phyloP scores from a whole-genome alignment of 495 filamentous ascomycete genomes.

The Penicillium malachiteum region DNA sequence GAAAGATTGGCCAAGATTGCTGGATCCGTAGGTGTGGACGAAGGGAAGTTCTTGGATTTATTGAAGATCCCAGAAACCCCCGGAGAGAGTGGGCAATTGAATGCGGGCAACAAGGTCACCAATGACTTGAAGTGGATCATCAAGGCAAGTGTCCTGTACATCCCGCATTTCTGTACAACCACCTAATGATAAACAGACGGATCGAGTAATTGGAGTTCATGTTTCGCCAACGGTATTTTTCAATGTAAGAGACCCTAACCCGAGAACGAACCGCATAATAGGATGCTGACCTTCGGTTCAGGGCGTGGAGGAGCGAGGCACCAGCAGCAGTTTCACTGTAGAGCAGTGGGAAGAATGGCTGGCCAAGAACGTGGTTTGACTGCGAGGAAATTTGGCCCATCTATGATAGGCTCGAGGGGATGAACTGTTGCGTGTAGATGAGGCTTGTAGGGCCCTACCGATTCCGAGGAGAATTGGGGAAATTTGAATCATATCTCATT shows the following conservation, averaged over 20 bases:
- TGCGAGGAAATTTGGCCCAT: neutral
- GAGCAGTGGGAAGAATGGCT: slow-evolving; percentile 88
- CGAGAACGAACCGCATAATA: neutral
- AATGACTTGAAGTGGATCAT: slow-evolving; percentile 82
- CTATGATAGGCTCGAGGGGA: slow-evolving; percentile 4
- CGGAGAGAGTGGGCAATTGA: slow-evolving; percentile 61
- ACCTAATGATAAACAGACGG: slow-evolving; percentile 42
- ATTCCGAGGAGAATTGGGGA: neutral
- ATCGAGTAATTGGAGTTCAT: slow-evolving; percentile 75
- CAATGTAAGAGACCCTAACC: slow-evolving; percentile 48
- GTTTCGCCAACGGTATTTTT: slow-evolving; percentile 88
- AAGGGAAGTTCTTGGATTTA: slow-evolving; percentile 60
- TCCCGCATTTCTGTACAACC: slow-evolving; percentile 1
- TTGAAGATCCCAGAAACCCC: slow-evolving; percentile 64
- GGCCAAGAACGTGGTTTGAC: slow-evolving; percentile 67
- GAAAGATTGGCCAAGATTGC: slow-evolving; percentile 69
- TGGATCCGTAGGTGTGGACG: slow-evolving; percentile 63
- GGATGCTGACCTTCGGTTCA: slow-evolving; percentile 29
- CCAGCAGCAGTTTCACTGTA: slow-evolving; percentile 72
- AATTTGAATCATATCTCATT: slow-evolving; percentile 38
- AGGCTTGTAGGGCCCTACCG: neutral
- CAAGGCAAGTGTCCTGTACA: slow-evolving; percentile 51
- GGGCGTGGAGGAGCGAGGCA: slow-evolving; percentile 75
- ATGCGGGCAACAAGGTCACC: slow-evolving; percentile 73
- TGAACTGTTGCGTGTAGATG: slow-evolving; percentile 8